Base-by-base conservation (phyloP, 1,139 yeast genomes). In the Sugiyamaella novakii region DNA sequence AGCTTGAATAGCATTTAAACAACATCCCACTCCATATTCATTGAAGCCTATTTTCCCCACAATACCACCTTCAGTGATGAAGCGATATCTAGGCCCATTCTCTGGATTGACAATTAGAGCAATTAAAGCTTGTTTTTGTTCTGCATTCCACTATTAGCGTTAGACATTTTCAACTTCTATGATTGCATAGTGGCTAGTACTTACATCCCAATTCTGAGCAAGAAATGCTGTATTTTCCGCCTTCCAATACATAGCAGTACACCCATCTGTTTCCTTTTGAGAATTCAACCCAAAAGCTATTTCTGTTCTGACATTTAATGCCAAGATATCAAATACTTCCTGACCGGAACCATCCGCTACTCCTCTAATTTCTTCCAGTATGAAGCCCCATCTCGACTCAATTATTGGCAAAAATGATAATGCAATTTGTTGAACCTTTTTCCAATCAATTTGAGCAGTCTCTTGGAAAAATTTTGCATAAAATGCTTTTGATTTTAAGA, bases 31-130 rank as follows among this genome's bases (percentile, higher is more conserved):
- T 1, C 71, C 69, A 31, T 58, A 47, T 43, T 59, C 59, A 53
- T 68, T 68, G 46, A 68, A 53, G 3, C 72, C 72, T n/a, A 66
- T 62, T 46, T 68, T 68, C 22, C 70, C 72, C 6, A 68, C 58
- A 24, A 68, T 62, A 3, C 72, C 72, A 3, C 68, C 72, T 47
- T 68, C 72, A 1, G 69, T 64, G 30, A 64, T 54, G 46, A 64
- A 57, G 12, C 60, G 53, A 46, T 65, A 60, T n/a, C 59, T 45
- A 12, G 67, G 67, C 28, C 58, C 59, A 10, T 35, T 47, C 10
- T 54, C 53, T 7, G 61, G 59, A 5, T 54, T 49, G 8, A 65
- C 59, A 21, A 61, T 58, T 19, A 68, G 59, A 14, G 63, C 54
- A 7, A 68, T 57, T 24, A 68, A 48, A 29, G 62, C 61, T 12